phyloP scores from a whole-genome alignment of 805 yeast species.

The Candida parachauliodes region DNA sequence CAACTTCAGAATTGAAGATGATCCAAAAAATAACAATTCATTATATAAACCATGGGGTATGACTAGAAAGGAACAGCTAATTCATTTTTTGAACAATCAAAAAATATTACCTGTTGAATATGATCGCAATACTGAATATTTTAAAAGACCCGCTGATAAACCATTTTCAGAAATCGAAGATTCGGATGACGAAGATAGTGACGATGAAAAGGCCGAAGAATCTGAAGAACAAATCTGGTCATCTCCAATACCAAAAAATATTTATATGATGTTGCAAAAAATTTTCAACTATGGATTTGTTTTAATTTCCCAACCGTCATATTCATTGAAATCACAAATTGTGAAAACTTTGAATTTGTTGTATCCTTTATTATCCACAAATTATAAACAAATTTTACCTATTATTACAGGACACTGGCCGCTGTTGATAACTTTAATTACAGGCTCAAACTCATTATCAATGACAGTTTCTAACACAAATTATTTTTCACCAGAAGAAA shows the following conservation, averaged over 20 bases:
- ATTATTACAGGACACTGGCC: slow-evolving; percentile 34
- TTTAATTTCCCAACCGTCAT: slow-evolving; percentile 63
- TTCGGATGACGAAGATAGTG: slow-evolving; percentile 26
- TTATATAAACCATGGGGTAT: slow-evolving; percentile 61
- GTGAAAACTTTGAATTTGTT: slow-evolving; percentile 40
- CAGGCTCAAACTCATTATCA: slow-evolving; percentile 13
- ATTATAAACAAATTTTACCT: slow-evolving; percentile 30
- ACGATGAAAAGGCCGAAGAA: slow-evolving; percentile 12
- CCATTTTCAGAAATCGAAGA: slow-evolving; percentile 27
- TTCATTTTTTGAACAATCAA: slow-evolving; percentile 32
- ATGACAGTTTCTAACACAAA: slow-evolving; percentile 4
- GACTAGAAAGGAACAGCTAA: slow-evolving; percentile 38
- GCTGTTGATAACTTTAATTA: slow-evolving; percentile 15
- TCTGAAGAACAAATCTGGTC: slow-evolving; percentile 45
- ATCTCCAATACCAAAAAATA: slow-evolving; percentile 59
- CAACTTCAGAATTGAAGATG: neutral
- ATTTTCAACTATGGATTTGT: slow-evolving; percentile 69
- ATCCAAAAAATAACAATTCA: slow-evolving; percentile 12
- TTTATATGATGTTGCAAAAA: slow-evolving; percentile 57
- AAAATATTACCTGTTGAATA: slow-evolving; percentile 25
- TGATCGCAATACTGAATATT: slow-evolving; percentile 37
- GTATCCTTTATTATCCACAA: slow-evolving; percentile 30
- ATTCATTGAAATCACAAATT: slow-evolving; percentile 52
- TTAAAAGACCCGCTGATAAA: slow-evolving; percentile 33
- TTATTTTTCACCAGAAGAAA: slow-evolving; percentile 11